Evolutionary conservation across 169 alveolate species (phyloP).

Genomic region (Babesia sp.): DNA sequence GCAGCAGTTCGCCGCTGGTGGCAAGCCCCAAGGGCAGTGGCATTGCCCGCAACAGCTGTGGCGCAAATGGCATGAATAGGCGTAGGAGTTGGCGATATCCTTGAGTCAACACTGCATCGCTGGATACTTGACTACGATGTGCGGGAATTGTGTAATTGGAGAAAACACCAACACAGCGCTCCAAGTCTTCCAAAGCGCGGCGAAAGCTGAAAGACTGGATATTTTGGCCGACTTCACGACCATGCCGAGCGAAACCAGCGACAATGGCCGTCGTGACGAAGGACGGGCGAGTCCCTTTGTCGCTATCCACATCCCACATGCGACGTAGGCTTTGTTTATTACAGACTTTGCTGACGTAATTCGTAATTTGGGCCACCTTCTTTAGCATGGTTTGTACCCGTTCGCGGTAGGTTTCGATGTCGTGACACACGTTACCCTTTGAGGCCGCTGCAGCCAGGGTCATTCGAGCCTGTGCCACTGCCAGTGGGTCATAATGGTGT

Average conservation of each 20-base stretch:
- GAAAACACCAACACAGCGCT: slow-evolving; percentile 14
- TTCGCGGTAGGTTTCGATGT: background rate
- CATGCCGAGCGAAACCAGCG: slow-evolving; percentile 5
- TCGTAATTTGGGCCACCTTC: slow-evolving; percentile 20
- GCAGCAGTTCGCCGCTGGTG: background rate
- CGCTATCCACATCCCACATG: slow-evolving; percentile 23
- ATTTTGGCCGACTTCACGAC: background rate
- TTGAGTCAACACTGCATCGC: background rate
- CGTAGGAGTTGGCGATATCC: background rate
- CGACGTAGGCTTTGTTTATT: background rate
- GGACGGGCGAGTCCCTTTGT: background rate
- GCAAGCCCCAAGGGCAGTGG: slow-evolving; percentile 11
- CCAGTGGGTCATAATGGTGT: slow-evolving; percentile 15
- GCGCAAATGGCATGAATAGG: slow-evolving; percentile 38
- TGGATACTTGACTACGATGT: background rate
- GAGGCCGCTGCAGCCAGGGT: slow-evolving; percentile 17
- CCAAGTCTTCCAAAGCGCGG: slow-evolving; percentile 10
- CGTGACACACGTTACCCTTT: slow-evolving; percentile 21
- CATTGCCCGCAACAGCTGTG: slow-evolving; percentile 10
- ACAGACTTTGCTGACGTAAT: background rate
- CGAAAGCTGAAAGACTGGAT: slow-evolving; percentile 27
- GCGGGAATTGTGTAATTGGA: slow-evolving; percentile 50
- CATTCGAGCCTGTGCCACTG: slow-evolving; percentile 23
- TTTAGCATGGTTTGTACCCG: slow-evolving; percentile 7
- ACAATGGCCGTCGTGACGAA: background rate